These are phyloP conservation scores for Eucalyptus cloeziana DNA, from an alignment of 345 rosid genomes.

Conservation along the genomic window DNA sequence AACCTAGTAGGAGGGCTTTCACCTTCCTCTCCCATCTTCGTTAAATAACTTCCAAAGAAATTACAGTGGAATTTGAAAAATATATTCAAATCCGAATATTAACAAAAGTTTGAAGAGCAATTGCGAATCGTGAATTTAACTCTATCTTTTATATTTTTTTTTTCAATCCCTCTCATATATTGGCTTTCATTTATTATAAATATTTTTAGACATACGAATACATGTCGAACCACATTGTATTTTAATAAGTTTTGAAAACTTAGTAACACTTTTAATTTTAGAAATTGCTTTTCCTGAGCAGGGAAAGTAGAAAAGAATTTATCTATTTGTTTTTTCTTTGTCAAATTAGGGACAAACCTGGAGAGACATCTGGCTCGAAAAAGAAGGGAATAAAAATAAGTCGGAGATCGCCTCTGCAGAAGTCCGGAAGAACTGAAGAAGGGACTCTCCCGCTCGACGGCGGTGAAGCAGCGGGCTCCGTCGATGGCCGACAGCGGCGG, in stretches of 20 bases:
- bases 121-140: background rate
- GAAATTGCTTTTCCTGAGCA: background rate
- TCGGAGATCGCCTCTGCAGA: background rate
- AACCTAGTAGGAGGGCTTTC: background rate
- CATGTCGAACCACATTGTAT: background rate
- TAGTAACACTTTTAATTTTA: background rate
- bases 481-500: background rate
- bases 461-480: background rate
- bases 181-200: background rate
- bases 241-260: background rate
- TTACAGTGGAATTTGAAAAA: rapidly evolving
- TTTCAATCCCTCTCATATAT: background rate
- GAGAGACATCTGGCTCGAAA: background rate
- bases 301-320: background rate
- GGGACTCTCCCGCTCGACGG: background rate
- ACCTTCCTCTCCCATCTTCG: rapidly evolving
- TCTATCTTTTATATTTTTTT: background rate
- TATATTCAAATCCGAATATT: rapidly evolving
- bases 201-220: background rate
- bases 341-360: background rate
- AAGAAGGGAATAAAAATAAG: background rate
- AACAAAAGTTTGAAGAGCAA: rapidly evolving
- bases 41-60: too few relatives aligned
- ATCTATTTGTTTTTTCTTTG: background rate
- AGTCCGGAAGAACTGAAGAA: background rate